Evolutionary conservation across 75 land plant genomes (phyloP), one percentile per base, ranked within the genome.

Genomic region (Adiantum capillusveneris): DNA sequence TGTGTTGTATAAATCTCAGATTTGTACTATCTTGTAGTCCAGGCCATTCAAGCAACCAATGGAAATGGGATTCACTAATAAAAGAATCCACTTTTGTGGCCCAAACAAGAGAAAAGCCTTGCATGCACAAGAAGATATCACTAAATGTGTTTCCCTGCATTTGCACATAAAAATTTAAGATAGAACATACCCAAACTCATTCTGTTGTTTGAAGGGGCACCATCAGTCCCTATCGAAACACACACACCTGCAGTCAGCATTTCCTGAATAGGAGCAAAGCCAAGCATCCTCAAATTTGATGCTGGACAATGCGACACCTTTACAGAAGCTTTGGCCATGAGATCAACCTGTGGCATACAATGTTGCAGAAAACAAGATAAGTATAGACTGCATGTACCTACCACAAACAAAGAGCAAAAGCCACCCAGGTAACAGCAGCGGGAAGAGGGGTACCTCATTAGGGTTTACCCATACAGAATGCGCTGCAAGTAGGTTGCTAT

Each of bases 141-240:
- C n/a, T n/a, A n/a, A n/a, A n/a, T n/a, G n/a, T n/a, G n/a, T n/a
- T n/a, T n/a, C n/a, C n/a, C n/a, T n/a, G n/a, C n/a, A n/a, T n/a
- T n/a, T n/a, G n/a, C n/a, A n/a, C n/a, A n/a, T n/a, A n/a, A n/a
- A n/a, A n/a, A n/a, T n/a, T n/a, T n/a, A n/a, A n/a, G n/a, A n/a
- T n/a, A n/a, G n/a, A n/a, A n/a, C n/a, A n/a, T n/a, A 91, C 97
- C 97, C 57, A 92, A 72, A 75, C 97, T 92, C 97, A 92, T 92
- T 50, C 97, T 75, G 58, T 92, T 92, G 60, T 92, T 92, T 39
- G 88, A 84, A 21, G 97, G 97, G 57, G 97, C 97, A 21, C 97
- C 97, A 81, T 92, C 97, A 50, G 97, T 92, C 59, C 97, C 97
- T 30, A 92, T 67, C 17, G 97, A 92, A 57, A 92, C 94, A 79